Percentiles rank a stretch among this genome's conserved stretches.
These are phyloP conservation scores for Exophiala oligosperma DNA, from an alignment of 2,329 filamentous ascomycete genomes.

Conservation along the genomic window DNA sequence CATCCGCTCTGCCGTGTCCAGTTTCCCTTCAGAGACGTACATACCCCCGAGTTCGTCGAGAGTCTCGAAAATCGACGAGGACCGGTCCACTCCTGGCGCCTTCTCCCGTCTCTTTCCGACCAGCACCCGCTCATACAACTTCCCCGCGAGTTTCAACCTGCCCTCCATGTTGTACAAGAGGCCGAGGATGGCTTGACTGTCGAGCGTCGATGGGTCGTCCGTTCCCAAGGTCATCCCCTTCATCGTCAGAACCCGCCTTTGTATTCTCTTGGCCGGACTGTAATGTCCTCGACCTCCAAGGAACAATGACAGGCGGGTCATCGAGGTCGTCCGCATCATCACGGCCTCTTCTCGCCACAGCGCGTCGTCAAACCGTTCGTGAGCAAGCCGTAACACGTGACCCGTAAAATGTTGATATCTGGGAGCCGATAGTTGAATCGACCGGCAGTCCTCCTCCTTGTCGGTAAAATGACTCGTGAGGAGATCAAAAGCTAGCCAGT, in stretches of 20 bases:
- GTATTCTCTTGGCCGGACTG: too few relatives aligned
- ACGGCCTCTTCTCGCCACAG: background rate
- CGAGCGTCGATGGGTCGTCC: too few relatives aligned
- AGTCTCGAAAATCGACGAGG: background rate
- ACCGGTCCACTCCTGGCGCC: background rate
- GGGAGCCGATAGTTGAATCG: background rate
- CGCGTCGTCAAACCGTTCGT: slow-evolving; percentile 1
- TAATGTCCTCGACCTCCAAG: background rate
- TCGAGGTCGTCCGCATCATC: background rate
- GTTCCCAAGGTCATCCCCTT: too few relatives aligned
- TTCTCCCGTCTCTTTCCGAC: too few relatives aligned
- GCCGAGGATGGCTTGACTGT: too few relatives aligned
- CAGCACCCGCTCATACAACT: too few relatives aligned
- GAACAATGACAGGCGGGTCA: background rate
- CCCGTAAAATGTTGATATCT: slow-evolving; percentile 5
- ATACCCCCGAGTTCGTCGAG: background rate
- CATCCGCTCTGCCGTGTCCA: background rate
- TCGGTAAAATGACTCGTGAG: slow-evolving; percentile 1
- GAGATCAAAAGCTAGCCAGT: slow-evolving; percentile 14
- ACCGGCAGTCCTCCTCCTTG: background rate
- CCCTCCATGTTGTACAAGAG: too few relatives aligned
- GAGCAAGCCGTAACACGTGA: slow-evolving; percentile 6
- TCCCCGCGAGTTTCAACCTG: too few relatives aligned
- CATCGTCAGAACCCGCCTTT: too few relatives aligned
- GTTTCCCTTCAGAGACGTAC: background rate